phyloP scores from a whole-genome alignment of 2,329 filamentous ascomycete species.

The Fusarium zealandicum region DNA sequence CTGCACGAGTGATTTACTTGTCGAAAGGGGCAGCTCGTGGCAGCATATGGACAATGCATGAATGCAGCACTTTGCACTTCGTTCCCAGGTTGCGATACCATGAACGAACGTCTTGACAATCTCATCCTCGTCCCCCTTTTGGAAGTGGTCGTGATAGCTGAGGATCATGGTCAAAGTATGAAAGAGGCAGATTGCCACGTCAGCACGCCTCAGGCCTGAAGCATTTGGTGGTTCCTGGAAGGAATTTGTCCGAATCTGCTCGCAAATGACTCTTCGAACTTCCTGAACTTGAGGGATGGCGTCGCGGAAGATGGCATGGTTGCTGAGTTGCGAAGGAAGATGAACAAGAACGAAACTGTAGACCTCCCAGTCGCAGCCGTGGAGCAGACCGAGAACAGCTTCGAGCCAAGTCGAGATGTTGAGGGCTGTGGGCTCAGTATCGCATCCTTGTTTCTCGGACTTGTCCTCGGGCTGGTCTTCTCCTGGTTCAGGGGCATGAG shows the following conservation, averaged over 20 bases:
- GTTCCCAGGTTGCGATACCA: slow-evolving; percentile 83
- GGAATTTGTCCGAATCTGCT: slow-evolving; percentile 78
- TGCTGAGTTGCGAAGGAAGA: slow-evolving; percentile 85
- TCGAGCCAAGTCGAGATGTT: slow-evolving; percentile 78
- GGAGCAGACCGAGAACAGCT: slow-evolving; percentile 74
- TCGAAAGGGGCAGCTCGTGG: slow-evolving; percentile 88
- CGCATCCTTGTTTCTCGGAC: slow-evolving; percentile 28
- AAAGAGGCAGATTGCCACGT: slow-evolving; percentile 88
- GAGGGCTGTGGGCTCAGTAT: slow-evolving; percentile 55
- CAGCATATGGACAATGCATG: slow-evolving; percentile 95
- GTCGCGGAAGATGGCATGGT: slow-evolving; percentile 82
- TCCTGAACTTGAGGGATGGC: slow-evolving; percentile 78
- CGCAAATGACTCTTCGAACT: slow-evolving; percentile 78
- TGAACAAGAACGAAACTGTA: slow-evolving; percentile 91
- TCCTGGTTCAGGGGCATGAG: slow-evolving; percentile 42
- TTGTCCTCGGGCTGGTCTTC: slow-evolving; percentile 12
- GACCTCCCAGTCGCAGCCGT: slow-evolving; percentile 85
- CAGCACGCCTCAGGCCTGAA: slow-evolving; percentile 83
- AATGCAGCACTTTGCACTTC: slow-evolving; percentile 90
- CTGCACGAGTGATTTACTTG: slow-evolving; percentile 82
- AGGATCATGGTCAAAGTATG: slow-evolving; percentile 86
- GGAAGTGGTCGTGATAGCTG: slow-evolving; percentile 87
- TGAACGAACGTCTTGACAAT: slow-evolving; percentile 86
- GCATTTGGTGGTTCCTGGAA: slow-evolving; percentile 82
- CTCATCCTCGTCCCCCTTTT: slow-evolving; percentile 86